These are phyloP conservation scores for Trichoderma oligosporum DNA, from an alignment of 2,329 filamentous ascomycete species.

Conservation along the genomic window DNA sequence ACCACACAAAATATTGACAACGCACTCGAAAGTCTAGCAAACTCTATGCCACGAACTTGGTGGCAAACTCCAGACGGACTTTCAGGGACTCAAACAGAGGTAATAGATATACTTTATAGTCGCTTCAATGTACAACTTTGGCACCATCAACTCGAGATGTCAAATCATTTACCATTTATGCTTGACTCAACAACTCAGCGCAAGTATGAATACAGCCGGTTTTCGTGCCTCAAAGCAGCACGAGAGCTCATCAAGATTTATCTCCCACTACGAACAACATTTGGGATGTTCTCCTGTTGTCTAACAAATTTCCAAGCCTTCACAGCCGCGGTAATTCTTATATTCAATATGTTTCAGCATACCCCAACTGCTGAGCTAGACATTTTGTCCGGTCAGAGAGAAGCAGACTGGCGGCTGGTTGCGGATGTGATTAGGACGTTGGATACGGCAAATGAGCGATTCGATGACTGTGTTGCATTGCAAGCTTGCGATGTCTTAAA, in stretches of 20 bases:
- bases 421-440: not conserved
- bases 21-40: not conserved
- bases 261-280: constrained; percentile 3
- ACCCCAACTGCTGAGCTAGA: not conserved
- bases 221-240: constrained; percentile 11
- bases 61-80: constrained; percentile 6
- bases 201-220: constrained; percentile 8
- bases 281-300: constrained; percentile 16
- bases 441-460: constrained; percentile 1
- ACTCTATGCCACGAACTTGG: constrained; percentile 7
- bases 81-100: not conserved
- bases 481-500: constrained; percentile 11
- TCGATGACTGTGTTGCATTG: constrained; percentile 5
- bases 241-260: constrained; percentile 12
- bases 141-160: constrained; percentile 15
- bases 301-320: constrained; percentile 17
- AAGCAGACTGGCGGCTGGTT: constrained; percentile 5
- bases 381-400: not conserved
- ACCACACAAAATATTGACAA: constrained; percentile 4
- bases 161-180: constrained; percentile 15
- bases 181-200: constrained; percentile 2
- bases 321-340: constrained; percentile 12
- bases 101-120: constrained; percentile 4
- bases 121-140: constrained; percentile 15
- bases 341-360: constrained; percentile 11